These are phyloP conservation scores for Colletotrichum horii DNA, from an alignment of 2,329 filamentous ascomycete genomes.

Conservation along the genomic window DNA sequence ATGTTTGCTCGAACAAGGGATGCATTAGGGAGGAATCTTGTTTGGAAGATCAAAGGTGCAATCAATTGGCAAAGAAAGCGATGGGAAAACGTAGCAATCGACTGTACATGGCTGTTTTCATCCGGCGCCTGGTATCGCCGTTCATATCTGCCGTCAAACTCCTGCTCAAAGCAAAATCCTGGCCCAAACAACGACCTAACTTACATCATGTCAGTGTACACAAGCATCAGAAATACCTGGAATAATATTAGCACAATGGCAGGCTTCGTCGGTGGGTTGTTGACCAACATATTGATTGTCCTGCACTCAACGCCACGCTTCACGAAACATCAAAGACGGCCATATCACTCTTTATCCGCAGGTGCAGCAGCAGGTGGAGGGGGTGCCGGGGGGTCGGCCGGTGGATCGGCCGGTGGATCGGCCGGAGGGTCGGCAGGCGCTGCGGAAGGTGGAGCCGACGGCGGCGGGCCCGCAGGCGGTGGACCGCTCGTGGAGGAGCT, in stretches of 20 bases:
- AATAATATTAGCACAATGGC: neutral
- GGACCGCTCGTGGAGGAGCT: slow-evolving; percentile 29
- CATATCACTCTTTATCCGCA: neutral
- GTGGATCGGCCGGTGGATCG: neutral
- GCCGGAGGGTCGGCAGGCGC: neutral
- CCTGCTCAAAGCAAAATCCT: neutral
- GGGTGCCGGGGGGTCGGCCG: neutral
- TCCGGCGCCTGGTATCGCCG: slow-evolving; percentile 7
- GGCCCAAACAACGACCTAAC: neutral
- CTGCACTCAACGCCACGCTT: neutral
- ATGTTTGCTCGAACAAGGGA: neutral
- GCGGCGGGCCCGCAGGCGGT: neutral
- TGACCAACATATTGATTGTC: neutral
- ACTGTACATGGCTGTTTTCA: slow-evolving; percentile 1
- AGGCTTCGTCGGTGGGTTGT: neutral
- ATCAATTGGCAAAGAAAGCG: neutral
- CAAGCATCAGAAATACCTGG: neutral
- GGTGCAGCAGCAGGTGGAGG: slow-evolving; percentile 1
- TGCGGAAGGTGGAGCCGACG: neutral
- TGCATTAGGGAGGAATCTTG: neutral
- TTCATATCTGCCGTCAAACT: neutral
- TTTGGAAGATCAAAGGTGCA: neutral
- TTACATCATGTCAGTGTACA: neutral
- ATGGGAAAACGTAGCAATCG: neutral
- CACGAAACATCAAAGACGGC: neutral